A percentile compares a stretch with the other conserved stretches of the same genome.
Conservation (phyloP, 2,329 filamentous ascomycete genomes). For the Pestalotiopsis sp. region DNA sequence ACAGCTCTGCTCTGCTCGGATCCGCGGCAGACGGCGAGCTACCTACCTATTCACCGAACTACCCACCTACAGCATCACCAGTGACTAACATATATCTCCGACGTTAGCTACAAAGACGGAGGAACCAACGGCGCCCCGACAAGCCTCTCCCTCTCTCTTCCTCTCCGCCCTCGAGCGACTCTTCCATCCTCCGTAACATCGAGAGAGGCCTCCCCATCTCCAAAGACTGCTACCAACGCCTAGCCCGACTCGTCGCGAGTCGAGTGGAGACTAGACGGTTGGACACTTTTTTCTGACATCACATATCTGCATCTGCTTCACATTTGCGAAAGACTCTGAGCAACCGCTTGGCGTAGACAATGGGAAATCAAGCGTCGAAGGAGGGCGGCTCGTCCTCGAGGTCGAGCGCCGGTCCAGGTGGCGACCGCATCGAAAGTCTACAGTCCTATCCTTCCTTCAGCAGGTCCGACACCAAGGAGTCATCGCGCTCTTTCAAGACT, state of each 20-base stretch:
- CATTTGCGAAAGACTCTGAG: conserved; percentile 18
- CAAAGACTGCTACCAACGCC: not conserved
- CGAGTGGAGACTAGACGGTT: conserved; percentile 6
- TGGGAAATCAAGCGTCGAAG: conserved; percentile 79
- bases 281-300: conserved; percentile 28
- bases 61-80: conserved; percentile 9
- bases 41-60: too few species aligned
- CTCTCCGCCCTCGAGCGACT: conserved; percentile 54
- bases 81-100: conserved; percentile 30
- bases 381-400: conserved; percentile 56
- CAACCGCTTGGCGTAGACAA: conserved; percentile 35
- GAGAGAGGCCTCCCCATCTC: conserved; percentile 13
- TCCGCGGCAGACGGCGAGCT: conserved; percentile 5
- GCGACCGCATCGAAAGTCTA: conserved; percentile 58
- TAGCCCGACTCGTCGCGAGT: conserved; percentile 1
- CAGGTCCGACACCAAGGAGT: conserved; percentile 92
- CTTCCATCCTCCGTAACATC: conserved; percentile 56
- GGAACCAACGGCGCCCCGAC: conserved; percentile 47
- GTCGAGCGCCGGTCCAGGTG: conserved; percentile 38
- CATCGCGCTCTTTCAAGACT: conserved; percentile 80
- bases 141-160: conserved; percentile 46
- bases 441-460: conserved; percentile 91
- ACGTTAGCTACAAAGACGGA: conserved; percentile 49
- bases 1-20: conserved; percentile 9
- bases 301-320: conserved; percentile 16